Evolutionary conservation across 805 yeast species (phyloP), one percentile per base, ranked within the genome.

Genomic region (Candida boleticola): DNA sequence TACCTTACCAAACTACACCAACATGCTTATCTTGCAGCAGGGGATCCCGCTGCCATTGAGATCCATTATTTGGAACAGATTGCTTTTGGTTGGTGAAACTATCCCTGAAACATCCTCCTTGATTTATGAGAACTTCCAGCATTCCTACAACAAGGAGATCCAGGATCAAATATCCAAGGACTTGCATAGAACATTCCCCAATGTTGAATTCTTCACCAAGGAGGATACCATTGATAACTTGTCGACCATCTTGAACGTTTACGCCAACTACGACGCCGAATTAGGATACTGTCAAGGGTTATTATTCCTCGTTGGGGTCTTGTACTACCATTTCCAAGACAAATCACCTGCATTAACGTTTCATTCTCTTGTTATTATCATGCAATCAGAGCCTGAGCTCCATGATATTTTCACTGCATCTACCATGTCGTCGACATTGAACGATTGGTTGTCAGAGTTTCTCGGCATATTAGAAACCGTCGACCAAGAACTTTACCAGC

Each of bases 241-340:
- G 43, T 80, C 79, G 29, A 73, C 74, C 21, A 73, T 81, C 23
- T 63, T 81, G 45, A 77, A 81, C 43, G 85, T 83, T 1, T 81
- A 76, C 51, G 78, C 82, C 37, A 76, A 80, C 48, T 81, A 78
- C 53, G 85, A 81, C 58, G 71, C 73, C 40, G 83, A 80, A 49
- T 75, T 81, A 49, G 87, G 87, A 9, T 81, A 81, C 53, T 81
- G 87, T 55, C 87, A 81, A 56, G 87, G 87, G 5, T 61, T 82
- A 16, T 72, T 82, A 20, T 82, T 82, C 51, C 61, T 81, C 35
- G 84, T 80, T 10, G 85, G 83, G 2, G 79, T 81, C 3, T 61
- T 81, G 29, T 66, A 75, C 45, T 70, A 66, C 49, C 69, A 64
- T 36, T 63, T 66, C 40, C 53, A 57, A 20, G 53, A 53, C 42